Evolutionary conservation across 305 asterid genomes (phyloP), one percentile per base, ranked within the genome.

Genomic region (Striga hermonthica): DNA sequence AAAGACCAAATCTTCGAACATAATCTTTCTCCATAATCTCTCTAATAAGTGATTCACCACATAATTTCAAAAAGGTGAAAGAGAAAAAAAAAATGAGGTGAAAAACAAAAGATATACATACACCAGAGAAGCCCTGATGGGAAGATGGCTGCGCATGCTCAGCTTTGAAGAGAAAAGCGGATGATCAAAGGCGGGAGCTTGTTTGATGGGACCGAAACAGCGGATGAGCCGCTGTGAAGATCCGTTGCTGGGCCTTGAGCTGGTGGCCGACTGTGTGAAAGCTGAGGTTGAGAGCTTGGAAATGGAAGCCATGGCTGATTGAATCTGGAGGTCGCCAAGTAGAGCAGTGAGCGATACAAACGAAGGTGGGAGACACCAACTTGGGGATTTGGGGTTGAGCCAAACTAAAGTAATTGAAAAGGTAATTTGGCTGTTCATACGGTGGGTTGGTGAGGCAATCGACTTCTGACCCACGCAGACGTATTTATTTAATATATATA

Each of bases 301-400:
- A 72, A 92, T 75, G 76, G 87, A 80, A 62, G 94, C 90, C 98
- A 92, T 92, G 70, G 80, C 14, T 0, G 74, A 60, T 28, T 38
- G 72, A 69, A 37, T 28, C 22, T 4, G 66, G 52, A 58, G 34
- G 43, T 34, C 2, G 31, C 31, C 28, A 57, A 57, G 8, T 37
- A 62, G 15, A 13, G 50, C 4, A 44, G 9, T 40, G 50, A 5
- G 75, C 64, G 78, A 69, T 65, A 69, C 57, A 72, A 73, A 47
- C 44, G 74, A 74, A 61, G 70, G 69, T 38, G 34, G 60, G 59
- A 55, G 69, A 63, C 44, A 39, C 44, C 6, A 60, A 28, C 57
- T 43, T 7, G 4, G 22, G 1, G 13, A 0, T 22, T 22, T n/a
- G n/a, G n/a, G n/a, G n/a, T n/a, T n/a, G n/a, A n/a, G n/a, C n/a